These are phyloP conservation scores for Auricularia sp. DNA, from an alignment of 768 basidiomycete species.

Conservation along the genomic window DNA sequence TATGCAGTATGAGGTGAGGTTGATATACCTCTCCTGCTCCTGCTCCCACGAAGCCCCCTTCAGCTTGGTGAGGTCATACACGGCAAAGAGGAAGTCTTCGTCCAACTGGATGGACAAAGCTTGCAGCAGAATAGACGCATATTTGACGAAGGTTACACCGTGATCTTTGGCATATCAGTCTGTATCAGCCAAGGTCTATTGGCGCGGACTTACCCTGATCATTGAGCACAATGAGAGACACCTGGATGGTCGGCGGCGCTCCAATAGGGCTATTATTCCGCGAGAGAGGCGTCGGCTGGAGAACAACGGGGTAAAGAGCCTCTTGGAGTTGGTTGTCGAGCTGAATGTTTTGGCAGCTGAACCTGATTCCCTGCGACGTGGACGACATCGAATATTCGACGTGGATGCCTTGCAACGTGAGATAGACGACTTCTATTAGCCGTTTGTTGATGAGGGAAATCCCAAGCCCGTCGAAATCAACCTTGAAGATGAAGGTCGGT, in stretches of 20 bases:
- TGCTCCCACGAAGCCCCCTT: conserved; percentile 87
- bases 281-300: conserved; percentile 85
- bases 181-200: conserved; percentile 1
- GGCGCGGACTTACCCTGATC: conserved; percentile 60
- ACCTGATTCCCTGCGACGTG: conserved; percentile 66
- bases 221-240: conserved; percentile 81
- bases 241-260: conserved; percentile 81
- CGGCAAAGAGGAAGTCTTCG: conserved; percentile 87
- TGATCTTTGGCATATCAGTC: conserved; percentile 50
- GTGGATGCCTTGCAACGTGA: conserved; percentile 66
- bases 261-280: conserved; percentile 67
- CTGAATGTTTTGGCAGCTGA: conserved; percentile 82
- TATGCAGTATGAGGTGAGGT: background rate
- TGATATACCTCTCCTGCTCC: conserved; percentile 58
- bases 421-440: conserved; percentile 83
- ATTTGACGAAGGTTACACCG: conserved; percentile 96
- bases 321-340: conserved; percentile 98
- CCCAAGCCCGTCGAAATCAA: conserved; percentile 86
- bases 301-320: conserved; percentile 84
- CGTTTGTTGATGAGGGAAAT: conserved; percentile 83
- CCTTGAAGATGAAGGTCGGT: conserved; percentile 51
- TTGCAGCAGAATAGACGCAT: conserved; percentile 88
- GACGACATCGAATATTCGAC: conserved; percentile 77
- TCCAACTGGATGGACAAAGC: conserved; percentile 94
- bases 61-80: conserved; percentile 87